A percentile compares a stretch with the other conserved stretches of the same genome.
These are phyloP conservation scores for Ephemerocybe angulata DNA, from an alignment of 768 basidiomycete species.

Conservation along the genomic window DNA sequence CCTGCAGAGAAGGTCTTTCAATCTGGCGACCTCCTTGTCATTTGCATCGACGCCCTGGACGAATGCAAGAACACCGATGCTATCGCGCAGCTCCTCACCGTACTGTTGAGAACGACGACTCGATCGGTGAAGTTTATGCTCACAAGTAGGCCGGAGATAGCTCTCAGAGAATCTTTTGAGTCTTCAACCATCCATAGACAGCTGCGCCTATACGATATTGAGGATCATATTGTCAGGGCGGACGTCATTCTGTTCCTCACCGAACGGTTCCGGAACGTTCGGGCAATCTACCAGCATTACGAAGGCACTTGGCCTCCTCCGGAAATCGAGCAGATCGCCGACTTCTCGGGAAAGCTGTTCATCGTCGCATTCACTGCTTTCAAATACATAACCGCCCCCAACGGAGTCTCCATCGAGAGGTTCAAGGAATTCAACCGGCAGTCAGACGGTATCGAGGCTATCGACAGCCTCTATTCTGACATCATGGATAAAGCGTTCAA, in stretches of 20 bases:
- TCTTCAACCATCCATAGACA: not conserved
- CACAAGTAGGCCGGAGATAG: conserved; percentile 19
- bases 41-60: conserved; percentile 22
- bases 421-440: no score
- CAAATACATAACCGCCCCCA: no score
- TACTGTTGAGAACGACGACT: conserved; percentile 3
- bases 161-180: no score
- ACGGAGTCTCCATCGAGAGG: no score
- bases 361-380: no score
- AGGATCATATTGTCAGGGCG: not conserved
- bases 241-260: not conserved
- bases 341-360: not conserved
- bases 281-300: not conserved
- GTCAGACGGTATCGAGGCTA: no score
- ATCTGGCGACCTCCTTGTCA: not conserved
- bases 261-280: not conserved
- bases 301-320: not conserved
- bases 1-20: not conserved
- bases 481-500: not conserved
- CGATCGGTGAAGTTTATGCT: conserved; percentile 18
- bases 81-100: conserved; percentile 11
- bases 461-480: not conserved
- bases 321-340: not conserved
- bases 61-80: conserved; percentile 15
- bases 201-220: conserved; percentile 7